Evolutionary conservation across 306 rosid species (phyloP), one percentile per base, ranked within the genome.

Genomic region (Quercus dentata): DNA sequence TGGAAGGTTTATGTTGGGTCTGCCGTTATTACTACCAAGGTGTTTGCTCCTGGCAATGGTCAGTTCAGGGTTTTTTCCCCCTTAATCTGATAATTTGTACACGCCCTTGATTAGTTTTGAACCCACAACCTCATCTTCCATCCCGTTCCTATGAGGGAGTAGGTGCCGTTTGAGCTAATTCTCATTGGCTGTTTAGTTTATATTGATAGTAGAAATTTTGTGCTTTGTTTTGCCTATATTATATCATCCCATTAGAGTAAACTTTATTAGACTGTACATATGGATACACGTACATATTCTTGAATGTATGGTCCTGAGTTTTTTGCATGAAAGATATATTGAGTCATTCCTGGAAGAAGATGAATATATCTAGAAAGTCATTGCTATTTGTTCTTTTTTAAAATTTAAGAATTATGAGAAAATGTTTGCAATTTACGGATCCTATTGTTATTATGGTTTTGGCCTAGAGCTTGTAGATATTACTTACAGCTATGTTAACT

Each of bases 31-130:
- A 95, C 86, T 93, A 90, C 85, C 97, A 93, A 84, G 99, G 99
- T 62, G 98, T 95, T 72, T 91, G 98, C 90, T 95, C 99, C 35
- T 95, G 99, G 99, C 92, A 77, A 78, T 95, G 99, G 99, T 95
- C 79, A 80, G 91, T 84, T 31, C 19, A 27, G 44, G 11, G 74
- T 81, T 77, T 86, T 73, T 5, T 65, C 23, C 12, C n/a, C 51
- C 6, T 52, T 74, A 12, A 62, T 18, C 54, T 25, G 55, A 17
- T 76, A 49, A 20, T 58, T 31, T 70, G 54, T 5, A 33, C 19
- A 31, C 1, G 27, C 15, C n/a, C 27, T 3, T 9, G 18, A 33
- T 67, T 6, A 11, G 49, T 9, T 33, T 3, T 64, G 19, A 64
- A 15, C 31, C 19, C 17, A 15, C 4, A 20, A 31, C 70, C 46